Evolutionary conservation across 805 yeast genomes (phyloP).

Genomic region (Aciculoconidium aculeatum): DNA sequence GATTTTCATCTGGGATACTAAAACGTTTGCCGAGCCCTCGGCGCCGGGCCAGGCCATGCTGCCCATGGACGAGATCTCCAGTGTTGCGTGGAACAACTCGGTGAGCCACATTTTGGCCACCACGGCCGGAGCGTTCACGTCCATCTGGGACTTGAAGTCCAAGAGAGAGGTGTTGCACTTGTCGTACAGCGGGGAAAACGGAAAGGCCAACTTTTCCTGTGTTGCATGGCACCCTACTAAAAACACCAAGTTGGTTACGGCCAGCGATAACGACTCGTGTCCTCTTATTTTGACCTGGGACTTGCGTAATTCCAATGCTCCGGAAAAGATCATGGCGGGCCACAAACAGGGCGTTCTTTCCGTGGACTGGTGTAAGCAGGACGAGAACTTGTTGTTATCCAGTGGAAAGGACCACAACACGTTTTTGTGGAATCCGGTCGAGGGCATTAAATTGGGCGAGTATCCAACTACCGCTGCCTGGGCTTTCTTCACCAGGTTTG

Average conservation of each 20-base stretch:
- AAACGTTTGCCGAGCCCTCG: slow-evolving; percentile 50
- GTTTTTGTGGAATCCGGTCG: slow-evolving; percentile 82
- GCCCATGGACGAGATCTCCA: slow-evolving; percentile 73
- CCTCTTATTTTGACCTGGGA: slow-evolving; percentile 92
- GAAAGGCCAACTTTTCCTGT: slow-evolving; percentile 65
- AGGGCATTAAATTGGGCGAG: slow-evolving; percentile 69
- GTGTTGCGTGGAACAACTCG: slow-evolving; percentile 84
- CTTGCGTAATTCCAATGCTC: slow-evolving; percentile 87
- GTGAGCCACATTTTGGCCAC: slow-evolving; percentile 85
- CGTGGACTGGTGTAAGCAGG: slow-evolving; percentile 89
- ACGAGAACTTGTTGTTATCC: slow-evolving; percentile 73
- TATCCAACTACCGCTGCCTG: slow-evolving; percentile 92
- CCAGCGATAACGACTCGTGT: slow-evolving; percentile 71
- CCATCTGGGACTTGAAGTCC: slow-evolving; percentile 90
- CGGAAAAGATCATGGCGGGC: slow-evolving; percentile 69
- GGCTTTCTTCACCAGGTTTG: slow-evolving; percentile 86
- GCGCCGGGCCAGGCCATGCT: slow-evolving; percentile 76
- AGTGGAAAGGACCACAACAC: slow-evolving; percentile 90
- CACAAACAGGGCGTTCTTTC: slow-evolving; percentile 86
- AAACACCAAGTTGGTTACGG: slow-evolving; percentile 83
- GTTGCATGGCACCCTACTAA: slow-evolving; percentile 95
- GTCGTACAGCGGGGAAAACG: slow-evolving; percentile 53
- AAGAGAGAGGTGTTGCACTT: slow-evolving; percentile 85
- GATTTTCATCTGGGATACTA: slow-evolving; percentile 84
- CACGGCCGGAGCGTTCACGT: slow-evolving; percentile 77